Evolutionary conservation across 179 eudicot genomes (phyloP), one percentile per base, ranked within the genome.

Genomic region (Beta corolliflora): DNA sequence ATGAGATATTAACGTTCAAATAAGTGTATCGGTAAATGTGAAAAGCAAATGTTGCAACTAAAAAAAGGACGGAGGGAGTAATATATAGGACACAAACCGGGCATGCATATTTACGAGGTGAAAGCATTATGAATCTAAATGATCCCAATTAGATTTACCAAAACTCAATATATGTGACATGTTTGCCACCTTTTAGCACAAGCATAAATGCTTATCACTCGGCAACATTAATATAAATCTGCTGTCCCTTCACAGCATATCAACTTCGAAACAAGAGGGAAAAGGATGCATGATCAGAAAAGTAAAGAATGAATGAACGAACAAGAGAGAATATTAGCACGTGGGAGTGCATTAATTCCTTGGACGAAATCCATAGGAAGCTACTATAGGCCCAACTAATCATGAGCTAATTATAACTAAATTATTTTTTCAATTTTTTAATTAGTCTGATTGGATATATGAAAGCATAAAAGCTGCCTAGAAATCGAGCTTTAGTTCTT

Each of bases 281-380:
- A 50, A 80, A 65, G 52, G 53, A 63, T 7, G 45, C 50, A 59
- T 60, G 8, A 80, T 10, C 52, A 23, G 16, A n/a, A 60, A 77
- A 46, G 8, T 9, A 75, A 53, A 19, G 65, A 65, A 74, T 31
- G 25, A 75, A 66, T 45, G 55, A 73, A 50, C 73, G 25, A 10
- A 36, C 41, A 36, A 59, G 10, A 36, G 59, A 75, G 84, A 77
- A 82, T 82, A 82, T 18, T 29, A 71, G 45, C 78, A 83, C 58
- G 79, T 83, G 75, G 70, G 19, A 78, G 0, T 54, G 67, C 78
- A 52, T 78, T 78, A 36, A 78, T 77, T 78, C 68, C n/a, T 63
- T 52, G 9, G 44, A 61, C 77, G 36, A 69, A 31, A 81, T 69
- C 79, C 81, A 61, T 82, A 77, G 56, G 76, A 68, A 80, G 53